Percentiles rank a stretch among this genome's conserved stretches.
Evolutionary conservation across 108 stramenopile species (phyloP).

Genomic region (Aurantiochytrium sp.): DNA sequence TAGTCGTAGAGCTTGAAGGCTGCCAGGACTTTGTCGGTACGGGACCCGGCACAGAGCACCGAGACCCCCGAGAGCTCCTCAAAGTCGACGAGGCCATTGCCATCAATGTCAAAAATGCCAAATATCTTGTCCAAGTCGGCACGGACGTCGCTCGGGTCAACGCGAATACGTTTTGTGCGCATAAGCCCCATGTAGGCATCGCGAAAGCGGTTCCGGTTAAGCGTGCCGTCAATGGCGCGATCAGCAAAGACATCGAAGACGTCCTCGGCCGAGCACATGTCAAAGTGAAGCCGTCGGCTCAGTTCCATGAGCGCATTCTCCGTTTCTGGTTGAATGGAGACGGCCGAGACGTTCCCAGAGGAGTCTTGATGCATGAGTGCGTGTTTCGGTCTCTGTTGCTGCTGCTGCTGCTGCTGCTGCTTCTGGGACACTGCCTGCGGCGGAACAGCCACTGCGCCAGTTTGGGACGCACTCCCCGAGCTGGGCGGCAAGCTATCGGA

Average conservation of each 20-base stretch:
- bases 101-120: constrained; percentile 1
- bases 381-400: neutral
- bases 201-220: neutral
- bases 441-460: neutral
- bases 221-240: neutral
- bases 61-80: constrained; percentile 26
- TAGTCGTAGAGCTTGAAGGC: neutral
- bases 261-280: neutral
- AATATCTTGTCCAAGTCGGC: neutral
- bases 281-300: neutral
- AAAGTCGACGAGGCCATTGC: constrained; percentile 20
- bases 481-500: neutral
- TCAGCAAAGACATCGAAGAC: constrained; percentile 8
- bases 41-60: constrained; percentile 17
- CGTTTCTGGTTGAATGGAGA: neutral
- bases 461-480: neutral
- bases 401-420: neutral
- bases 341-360: neutral
- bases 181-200: neutral
- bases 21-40: neutral
- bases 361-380: neutral
- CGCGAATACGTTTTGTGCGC: neutral
- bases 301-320: neutral
- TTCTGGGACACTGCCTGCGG: neutral
- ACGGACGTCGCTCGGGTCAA: neutral